Conservation (phyloP, 495 filamentous ascomycete genomes). For the Usnea hakonensis region DNA sequence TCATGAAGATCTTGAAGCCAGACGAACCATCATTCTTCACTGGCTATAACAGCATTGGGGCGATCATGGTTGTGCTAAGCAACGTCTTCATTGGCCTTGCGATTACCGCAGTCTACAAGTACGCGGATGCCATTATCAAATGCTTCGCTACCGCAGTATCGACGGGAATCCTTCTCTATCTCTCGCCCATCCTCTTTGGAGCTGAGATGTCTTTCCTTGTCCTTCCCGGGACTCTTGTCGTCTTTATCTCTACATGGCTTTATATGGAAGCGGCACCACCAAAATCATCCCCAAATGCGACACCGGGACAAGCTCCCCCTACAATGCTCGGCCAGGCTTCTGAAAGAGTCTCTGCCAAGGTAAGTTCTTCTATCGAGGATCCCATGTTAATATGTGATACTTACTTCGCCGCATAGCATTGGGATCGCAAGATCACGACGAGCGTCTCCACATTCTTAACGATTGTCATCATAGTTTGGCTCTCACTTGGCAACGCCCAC, state of each 20-base stretch:
- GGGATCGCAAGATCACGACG: not conserved
- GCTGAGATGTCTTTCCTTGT: not conserved
- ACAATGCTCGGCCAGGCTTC: not conserved
- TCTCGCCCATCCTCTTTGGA: not conserved
- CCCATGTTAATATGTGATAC: not conserved
- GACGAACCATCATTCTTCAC: constrained; percentile 25
- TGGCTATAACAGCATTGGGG: constrained; percentile 23
- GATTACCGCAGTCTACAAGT: constrained; percentile 29
- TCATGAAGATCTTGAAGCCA: constrained; percentile 20
- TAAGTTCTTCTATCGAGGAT: not conserved
- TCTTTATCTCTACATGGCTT: not conserved
- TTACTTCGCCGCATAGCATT: not conserved
- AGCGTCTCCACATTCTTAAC: constrained; percentile 8
- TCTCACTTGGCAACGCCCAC: constrained; percentile 8
- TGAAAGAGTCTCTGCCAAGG: not conserved
- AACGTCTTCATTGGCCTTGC: constrained; percentile 29
- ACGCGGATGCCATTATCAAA: constrained; percentile 27
- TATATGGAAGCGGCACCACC: not conserved
- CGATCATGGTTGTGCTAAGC: constrained; percentile 24
- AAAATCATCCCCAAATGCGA: not conserved
- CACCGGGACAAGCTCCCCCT: not conserved
- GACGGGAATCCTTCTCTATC: not conserved
- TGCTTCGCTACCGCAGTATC: not conserved
- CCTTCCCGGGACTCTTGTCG: not conserved
- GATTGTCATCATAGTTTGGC: constrained; percentile 13